Base-by-base conservation (phyloP, 164 flowering plant species). In the Brasenia schreberi region DNA sequence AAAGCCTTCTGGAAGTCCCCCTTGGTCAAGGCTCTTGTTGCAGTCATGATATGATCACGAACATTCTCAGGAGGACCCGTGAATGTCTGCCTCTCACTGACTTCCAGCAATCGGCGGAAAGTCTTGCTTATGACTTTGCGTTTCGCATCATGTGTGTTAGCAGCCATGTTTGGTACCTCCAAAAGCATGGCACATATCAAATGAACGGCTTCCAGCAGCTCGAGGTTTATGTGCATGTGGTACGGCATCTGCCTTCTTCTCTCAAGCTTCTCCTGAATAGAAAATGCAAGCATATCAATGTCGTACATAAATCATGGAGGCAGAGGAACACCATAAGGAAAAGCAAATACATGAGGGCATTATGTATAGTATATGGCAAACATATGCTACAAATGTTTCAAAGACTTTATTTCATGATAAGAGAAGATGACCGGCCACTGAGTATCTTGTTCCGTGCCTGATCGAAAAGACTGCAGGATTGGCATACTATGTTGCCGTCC, bases 141-240 rank as follows among this genome's bases (percentile, higher is more conserved):
- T 71, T 77, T 91, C 16, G 88, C 84, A 67, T 87, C 98, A 59
- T 77, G 87, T 11, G 68, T 71, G 72, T 83, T 85, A 52, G 90
- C 90, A 62, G 97, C 96, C 96, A 87, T 91, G 82, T 91, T 84
- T 10, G 99, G 96, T 33, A 91, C 99, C 79, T 91, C 99, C n/a
- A 94, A 80, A 61, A 94, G 85, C 99, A 94, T 94, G 19, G 97
- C 95, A 78, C 93, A 87, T 63, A 80, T 81, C 62, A 94, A 78
- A 76, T 94, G 96, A 5, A 89, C 97, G 56, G 96, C 83, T 77
- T 94, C 97, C 43, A 94, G 75, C 19, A 94, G 92, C 80, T 94
- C 99, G 43, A 91, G 97, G 70, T 91, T 94, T 64, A 91, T 89
- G 76, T 94, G 99, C 99, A 94, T 94, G 74, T 94, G 99, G 74